Evolutionary conservation across 306 rosid genomes (phyloP).

Genomic region (Acacia confusa): DNA sequence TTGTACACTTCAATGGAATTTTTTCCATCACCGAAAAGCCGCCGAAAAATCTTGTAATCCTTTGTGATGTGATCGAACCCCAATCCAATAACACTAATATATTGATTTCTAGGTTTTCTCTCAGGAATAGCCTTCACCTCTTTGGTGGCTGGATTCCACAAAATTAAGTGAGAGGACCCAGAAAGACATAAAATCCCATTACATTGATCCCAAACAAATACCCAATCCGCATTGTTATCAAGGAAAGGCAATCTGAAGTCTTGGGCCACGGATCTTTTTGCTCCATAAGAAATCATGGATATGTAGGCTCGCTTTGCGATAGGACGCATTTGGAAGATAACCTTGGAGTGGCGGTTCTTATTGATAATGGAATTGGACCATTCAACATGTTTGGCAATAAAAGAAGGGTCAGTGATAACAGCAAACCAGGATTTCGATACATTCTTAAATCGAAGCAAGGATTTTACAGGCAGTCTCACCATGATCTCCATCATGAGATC

Average conservation of each 20-base stretch:
- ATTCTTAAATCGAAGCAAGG: not conserved
- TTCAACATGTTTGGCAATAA: not conserved
- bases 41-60: not conserved
- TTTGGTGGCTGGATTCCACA: not conserved
- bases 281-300: not conserved
- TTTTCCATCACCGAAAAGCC: not conserved
- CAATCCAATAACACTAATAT: not conserved
- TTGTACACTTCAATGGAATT: not conserved
- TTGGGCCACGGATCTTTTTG: not conserved
- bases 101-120: no score
- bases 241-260: not conserved
- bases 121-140: not conserved
- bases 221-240: not conserved
- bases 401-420: not conserved
- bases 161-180: no score
- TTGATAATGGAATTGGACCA: not conserved
- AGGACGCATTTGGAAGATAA: not conserved
- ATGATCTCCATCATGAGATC: conserved; percentile 4
- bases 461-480: not conserved
- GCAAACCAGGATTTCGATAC: not conserved
- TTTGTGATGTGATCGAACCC: not conserved
- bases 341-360: not conserved
- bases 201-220: not conserved
- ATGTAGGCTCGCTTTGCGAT: not conserved
- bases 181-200: not conserved